Percentiles rank a stretch among this genome's conserved stretches.
Evolutionary conservation across 2,329 filamentous ascomycete species (phyloP).

Genomic region (Lachnellula willkommii): DNA sequence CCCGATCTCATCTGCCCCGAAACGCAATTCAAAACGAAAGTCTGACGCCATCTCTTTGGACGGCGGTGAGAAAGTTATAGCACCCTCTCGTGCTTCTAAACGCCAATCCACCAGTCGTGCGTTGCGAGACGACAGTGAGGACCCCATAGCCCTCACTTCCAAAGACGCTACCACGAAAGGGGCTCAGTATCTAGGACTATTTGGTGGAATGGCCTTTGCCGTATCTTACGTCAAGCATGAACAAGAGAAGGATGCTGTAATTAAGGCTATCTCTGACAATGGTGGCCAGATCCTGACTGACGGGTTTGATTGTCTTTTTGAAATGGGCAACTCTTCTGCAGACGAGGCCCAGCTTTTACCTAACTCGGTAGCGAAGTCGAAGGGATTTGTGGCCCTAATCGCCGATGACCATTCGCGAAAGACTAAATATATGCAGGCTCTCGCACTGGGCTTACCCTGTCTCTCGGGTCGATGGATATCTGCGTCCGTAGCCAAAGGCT

Average conservation of each 20-base stretch:
- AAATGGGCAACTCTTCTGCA: conserved; percentile 1
- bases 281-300: conserved; percentile 67
- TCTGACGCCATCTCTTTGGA: not conserved
- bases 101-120: conserved; percentile 11
- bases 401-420: conserved; percentile 81
- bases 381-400: conserved; percentile 79
- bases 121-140: conserved; percentile 19
- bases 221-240: conserved; percentile 61
- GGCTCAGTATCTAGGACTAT: conserved; percentile 40
- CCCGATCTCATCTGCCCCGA: not conserved
- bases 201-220: conserved; percentile 81
- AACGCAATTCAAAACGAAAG: conserved; percentile 5
- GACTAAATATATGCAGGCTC: conserved; percentile 88
- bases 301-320: conserved; percentile 80
- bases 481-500: conserved; percentile 58
- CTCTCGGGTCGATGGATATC: conserved; percentile 76
- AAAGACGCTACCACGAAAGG: not conserved
- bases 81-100: conserved; percentile 17
- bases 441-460: conserved; percentile 84
- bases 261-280: conserved; percentile 58
- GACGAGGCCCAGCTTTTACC: conserved; percentile 45
- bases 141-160: conserved; percentile 19
- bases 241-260: conserved; percentile 53
- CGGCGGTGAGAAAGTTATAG: not conserved
- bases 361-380: conserved; percentile 43